Evolutionary conservation across 2,329 filamentous ascomycete species (phyloP).

Genomic region (Talaromyces islandicus): DNA sequence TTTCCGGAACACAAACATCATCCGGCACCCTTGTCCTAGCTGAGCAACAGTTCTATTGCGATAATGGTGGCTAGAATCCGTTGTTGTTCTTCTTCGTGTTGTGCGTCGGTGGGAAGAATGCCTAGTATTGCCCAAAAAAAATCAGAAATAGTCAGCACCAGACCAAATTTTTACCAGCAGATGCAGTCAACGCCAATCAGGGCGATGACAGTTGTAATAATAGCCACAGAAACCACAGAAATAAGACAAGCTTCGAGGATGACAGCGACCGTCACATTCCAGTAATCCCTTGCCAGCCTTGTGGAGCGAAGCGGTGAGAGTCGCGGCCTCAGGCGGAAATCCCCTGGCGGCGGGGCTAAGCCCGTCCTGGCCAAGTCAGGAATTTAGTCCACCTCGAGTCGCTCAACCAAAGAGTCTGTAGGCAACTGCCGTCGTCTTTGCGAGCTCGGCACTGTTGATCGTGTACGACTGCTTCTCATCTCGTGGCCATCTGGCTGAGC

Average conservation of each 20-base stretch:
- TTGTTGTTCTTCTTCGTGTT: neutral
- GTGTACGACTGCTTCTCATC: neutral
- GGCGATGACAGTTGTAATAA: neutral
- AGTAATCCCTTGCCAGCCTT: neutral
- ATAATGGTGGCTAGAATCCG: neutral
- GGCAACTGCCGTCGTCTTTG: neutral
- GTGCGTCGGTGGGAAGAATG: neutral
- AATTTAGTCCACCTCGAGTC: neutral
- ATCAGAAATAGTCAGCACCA: neutral
- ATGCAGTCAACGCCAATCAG: neutral
- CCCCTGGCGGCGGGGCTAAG: neutral
- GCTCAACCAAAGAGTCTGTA: constrained; percentile 1
- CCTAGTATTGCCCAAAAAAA: neutral
- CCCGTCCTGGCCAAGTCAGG: neutral
- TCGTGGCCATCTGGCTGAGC: neutral
- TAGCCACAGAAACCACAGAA: neutral
- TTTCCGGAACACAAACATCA: neutral
- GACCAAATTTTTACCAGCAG: neutral
- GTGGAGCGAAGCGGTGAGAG: neutral
- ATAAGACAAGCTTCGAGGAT: neutral
- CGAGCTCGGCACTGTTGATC: neutral
- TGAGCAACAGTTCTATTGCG: neutral
- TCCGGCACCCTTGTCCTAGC: neutral
- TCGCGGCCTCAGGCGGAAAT: neutral
- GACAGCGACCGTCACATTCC: too few relatives aligned